Evolutionary conservation across 495 filamentous ascomycete species (phyloP), one percentile per base, ranked within the genome.

Genomic region (Pseudotulostoma volvatum): DNA sequence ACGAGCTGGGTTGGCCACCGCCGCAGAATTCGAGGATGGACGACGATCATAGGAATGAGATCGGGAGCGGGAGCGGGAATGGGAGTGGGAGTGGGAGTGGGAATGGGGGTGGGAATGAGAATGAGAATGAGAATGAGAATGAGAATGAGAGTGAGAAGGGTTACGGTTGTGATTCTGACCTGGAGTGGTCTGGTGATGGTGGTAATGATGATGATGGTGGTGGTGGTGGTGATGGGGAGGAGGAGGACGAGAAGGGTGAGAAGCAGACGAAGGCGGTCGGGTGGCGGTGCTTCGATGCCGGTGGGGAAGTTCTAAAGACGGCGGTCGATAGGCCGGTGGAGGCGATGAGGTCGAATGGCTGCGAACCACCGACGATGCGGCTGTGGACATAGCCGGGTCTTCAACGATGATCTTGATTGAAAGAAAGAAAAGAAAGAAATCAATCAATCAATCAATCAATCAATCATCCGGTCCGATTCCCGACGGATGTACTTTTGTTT

Each of bases 261-360:
- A n/a, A n/a, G n/a, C n/a, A n/a, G 44, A 51, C 48, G 43, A 56
- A 46, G 44, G 51, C 42, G 62, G 57, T 46, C 68, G 61, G 37
- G 61, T 54, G 16, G 66, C 59, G 39, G 69, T 67, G 39, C 71
- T 76, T 48, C 66, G 60, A 35, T 73, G 60, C 39, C 75, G 64
- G 49, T 75, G 72, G 32, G 71, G 71, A 40, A 64, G 55, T 49
- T 76, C 70, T 34, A 61, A 55, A 17, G 65, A 49, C 33, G 63
- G 52, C 38, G 59, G 48, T 40, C 52, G 52, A 42, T 57, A 44
- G 31, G 65, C 54, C 18, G 63, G 64, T 41, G 52, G 49, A 30
- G 64, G 66, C 44, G 64, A 64, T 11, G 71, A 71, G 20, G 69
- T 67, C n/a, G 70, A 74, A 37, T 67, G 56, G 48, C 66, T 68